Percentiles rank a stretch among this genome's conserved stretches.
phyloP scores from a whole-genome alignment of 1,284 basidiomycete genomes.

The Schizophyllum commune region DNA sequence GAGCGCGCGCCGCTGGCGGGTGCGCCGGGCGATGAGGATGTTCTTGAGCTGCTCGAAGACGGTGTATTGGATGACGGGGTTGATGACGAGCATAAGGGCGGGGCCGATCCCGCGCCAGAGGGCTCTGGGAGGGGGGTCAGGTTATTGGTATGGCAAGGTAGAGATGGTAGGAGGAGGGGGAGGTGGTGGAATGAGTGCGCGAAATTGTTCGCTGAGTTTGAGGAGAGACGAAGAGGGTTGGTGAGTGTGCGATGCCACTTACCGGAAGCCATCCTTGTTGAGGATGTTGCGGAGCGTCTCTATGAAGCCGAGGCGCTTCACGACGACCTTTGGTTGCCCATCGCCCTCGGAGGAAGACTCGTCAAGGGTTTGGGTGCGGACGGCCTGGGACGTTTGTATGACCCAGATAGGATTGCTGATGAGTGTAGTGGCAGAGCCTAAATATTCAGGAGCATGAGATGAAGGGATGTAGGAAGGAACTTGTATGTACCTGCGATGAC shows the following conservation, averaged over 20 bases:
- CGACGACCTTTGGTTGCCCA: conserved; percentile 17
- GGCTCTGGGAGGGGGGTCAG: conserved; percentile 31
- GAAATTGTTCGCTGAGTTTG: neutral
- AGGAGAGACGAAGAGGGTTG: neutral
- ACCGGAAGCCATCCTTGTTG: conserved; percentile 65
- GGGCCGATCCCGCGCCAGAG: conserved; percentile 97
- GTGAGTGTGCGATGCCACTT: conserved; percentile 5
- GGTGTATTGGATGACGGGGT: conserved; percentile 91
- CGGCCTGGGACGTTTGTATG: conserved; percentile 88
- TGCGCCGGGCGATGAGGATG: conserved; percentile 52
- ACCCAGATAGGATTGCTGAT: conserved; percentile 96
- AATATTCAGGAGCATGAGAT: neutral
- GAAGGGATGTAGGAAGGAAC: neutral
- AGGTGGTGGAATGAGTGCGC: conserved; percentile 2
- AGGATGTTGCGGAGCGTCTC: conserved; percentile 72
- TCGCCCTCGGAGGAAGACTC: conserved; percentile 19
- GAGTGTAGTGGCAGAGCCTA: conserved; percentile 86
- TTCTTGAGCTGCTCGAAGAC: conserved; percentile 85
- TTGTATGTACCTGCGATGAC: conserved; percentile 67
- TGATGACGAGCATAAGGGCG: conserved; percentile 88
- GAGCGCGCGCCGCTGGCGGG: conserved; percentile 40
- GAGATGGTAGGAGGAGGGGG: too few relatives aligned
- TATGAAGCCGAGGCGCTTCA: conserved; percentile 56
- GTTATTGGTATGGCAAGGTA: conserved; percentile 2
- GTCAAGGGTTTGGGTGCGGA: conserved; percentile 41